phyloP scores from a whole-genome alignment of 225 moss, liverwort and hornwort species.

The Lunularia cruciata region DNA sequence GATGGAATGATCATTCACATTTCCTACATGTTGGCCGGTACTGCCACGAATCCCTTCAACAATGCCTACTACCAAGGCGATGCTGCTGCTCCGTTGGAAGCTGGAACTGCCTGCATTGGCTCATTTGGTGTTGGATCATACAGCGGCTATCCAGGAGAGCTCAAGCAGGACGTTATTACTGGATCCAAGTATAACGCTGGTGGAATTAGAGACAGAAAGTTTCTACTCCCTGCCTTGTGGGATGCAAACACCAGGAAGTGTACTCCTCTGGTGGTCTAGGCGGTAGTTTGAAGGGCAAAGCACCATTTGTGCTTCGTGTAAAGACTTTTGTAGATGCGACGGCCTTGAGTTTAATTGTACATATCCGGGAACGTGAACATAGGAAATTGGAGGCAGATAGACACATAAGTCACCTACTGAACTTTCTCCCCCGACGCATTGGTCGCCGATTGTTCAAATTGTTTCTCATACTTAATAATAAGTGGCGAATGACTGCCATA shows the following conservation, averaged over 20 bases:
- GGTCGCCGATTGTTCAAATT: not conserved
- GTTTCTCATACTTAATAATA: too few species aligned
- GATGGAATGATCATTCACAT: conserved; percentile 79
- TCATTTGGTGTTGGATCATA: conserved; percentile 63
- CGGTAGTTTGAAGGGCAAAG: not conserved
- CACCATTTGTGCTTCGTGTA: not conserved
- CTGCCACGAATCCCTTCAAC: conserved; percentile 71
- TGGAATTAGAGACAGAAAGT: conserved; percentile 32
- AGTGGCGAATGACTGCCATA: too few species aligned
- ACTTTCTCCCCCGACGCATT: not conserved
- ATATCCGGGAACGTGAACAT: not conserved
- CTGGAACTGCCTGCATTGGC: conserved; percentile 70
- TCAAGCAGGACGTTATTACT: conserved; percentile 23
- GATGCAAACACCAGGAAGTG: conserved; percentile 22
- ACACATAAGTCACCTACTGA: not conserved
- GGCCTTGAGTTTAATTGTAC: not conserved
- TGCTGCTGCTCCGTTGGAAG: conserved; percentile 56
- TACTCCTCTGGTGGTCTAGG: conserved; percentile 4
- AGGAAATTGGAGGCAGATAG: not conserved
- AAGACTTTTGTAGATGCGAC: not conserved
- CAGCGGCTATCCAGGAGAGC: conserved; percentile 55
- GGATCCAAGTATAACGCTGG: conserved; percentile 34
- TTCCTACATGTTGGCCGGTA: conserved; percentile 62
- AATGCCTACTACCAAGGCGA: conserved; percentile 72
- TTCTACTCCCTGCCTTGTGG: conserved; percentile 35